Base-by-base conservation (phyloP, 2,329 filamentous ascomycete genomes). In the Nakataea oryzae region DNA sequence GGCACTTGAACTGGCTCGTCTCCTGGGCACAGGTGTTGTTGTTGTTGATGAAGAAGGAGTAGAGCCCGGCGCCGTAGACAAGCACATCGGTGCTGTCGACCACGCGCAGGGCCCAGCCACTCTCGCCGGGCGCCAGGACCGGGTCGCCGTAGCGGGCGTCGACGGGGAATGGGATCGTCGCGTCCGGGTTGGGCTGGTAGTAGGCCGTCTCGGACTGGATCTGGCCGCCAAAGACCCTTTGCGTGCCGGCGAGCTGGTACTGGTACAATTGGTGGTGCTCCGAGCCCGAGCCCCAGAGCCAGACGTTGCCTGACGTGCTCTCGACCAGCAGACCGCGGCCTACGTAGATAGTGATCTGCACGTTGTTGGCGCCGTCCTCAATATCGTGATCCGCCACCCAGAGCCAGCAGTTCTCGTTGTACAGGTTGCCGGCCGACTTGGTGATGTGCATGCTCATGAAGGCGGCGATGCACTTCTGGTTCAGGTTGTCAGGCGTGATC, bases 171-270 rank as follows among this genome's bases (percentile, higher is more conserved):
- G 82, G 85, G 4, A 73, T 69, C 2, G 76, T 75, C 0, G 85
- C 82, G 60, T 75, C 72, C 0, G 86, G 85, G 65, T 79, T 81
- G 28, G 82, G 80, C 74, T 87, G 85, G 73, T 81, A 88, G 74
- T 89, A 89, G 1, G 86, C 83, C 3, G 85, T 86, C 71, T 89
- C 86, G 58, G 86, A 85, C 69, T 88, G 86, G 64, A 87, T 81
- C 70, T 84, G 77, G 60, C 82, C 83, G 69, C 80, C 79, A 72
- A 81, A 85, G 67, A 86, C 75, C 68, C 86, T 79, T 66, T 78
- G 76, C 0, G 86, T 82, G 62, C 78, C 75, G 64, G 73, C 75
- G 62, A 87, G 75, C 68, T 88, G 82, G 74, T 88, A 88, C 72
- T 88, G 82, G 70, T 85, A 86, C 30, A 86, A 73, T 58, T 81